Base-by-base conservation (phyloP, 345 rosid species). In the Lagerstroemia speciosa region DNA sequence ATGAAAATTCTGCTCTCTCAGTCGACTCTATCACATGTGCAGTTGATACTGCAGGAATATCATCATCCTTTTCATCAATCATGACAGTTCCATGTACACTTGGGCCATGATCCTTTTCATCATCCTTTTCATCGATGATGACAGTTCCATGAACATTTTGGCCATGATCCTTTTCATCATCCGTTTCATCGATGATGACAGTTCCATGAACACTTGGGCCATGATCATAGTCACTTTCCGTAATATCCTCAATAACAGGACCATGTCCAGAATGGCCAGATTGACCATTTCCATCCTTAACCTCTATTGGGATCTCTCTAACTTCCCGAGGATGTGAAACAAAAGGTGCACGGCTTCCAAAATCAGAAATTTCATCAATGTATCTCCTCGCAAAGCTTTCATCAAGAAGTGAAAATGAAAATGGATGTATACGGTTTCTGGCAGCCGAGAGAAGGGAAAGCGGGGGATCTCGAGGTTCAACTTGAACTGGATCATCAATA, bases 241-340 rank as follows among this genome's bases (percentile, higher is more conserved):
- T 87, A 41, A 90, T 84, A 78, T 92, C 97, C 81, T 86, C 96
- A 66, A 88, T 79, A 36, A 78, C 62, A 72, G 91, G 97, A 67
- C 86, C 89, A 72, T 79, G 78, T 72, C 80, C 79, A 68, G 88
- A 81, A 61, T 43, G 76, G 62, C 71, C 78, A 22, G 96, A 83
- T 72, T 82, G 79, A 34, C 73, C 79, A 67, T 69, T 80, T 22
- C 75, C 83, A 79, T 87, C 96, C 79, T 79, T 92, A 66, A 84
- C 83, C 78, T 92, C 98, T 71, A 95, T 84, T 0, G 98, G 99
- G 71, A 88, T 81, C 83, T 88, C 89, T 76, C 97, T 90, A 71
- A 84, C 87, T 78, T 88, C 89, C 76, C 97, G 87, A 15, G 97
- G 97, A 75, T 83, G 94, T 41, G 91, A 77, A 74, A 92, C 92